A percentile compares a stretch with the other conserved stretches of the same genome.
Evolutionary conservation across 352 stramenopile species (phyloP).

Genomic region (Pseudoperonospora humuli): DNA sequence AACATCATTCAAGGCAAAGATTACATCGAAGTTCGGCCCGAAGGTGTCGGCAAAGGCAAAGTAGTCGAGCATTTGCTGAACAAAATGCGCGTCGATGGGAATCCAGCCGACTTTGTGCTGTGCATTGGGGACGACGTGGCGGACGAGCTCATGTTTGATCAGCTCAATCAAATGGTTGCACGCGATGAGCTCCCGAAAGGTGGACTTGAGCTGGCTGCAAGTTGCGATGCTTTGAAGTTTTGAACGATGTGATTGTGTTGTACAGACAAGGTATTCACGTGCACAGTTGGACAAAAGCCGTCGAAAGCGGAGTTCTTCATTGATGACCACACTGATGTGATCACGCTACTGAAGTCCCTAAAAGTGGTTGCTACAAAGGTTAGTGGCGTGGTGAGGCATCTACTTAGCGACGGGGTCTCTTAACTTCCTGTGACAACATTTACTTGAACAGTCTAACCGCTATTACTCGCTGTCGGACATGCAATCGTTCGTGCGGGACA

Average conservation of each 20-base stretch:
- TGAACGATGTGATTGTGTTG: constrained; percentile 9
- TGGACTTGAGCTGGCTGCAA: constrained; percentile 1
- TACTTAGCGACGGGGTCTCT: background rate
- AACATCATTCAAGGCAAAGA: constrained; percentile 86
- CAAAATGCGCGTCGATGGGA: constrained; percentile 50
- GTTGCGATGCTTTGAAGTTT: background rate
- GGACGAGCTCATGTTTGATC: constrained; percentile 96
- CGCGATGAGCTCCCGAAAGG: constrained; percentile 37
- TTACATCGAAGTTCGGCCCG: constrained; percentile 97
- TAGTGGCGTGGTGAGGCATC: background rate
- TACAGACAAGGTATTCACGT: constrained; percentile 89
- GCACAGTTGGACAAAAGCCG: constrained; percentile 97
- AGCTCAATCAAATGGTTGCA: constrained; percentile 45
- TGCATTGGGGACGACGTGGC: constrained; percentile 96
- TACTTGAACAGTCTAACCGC: constrained; percentile 48
- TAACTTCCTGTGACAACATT: background rate
- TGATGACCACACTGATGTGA: constrained; percentile 93
- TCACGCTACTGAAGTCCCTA: constrained; percentile 84
- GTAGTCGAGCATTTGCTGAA: constrained; percentile 90
- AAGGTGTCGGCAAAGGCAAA: constrained; percentile 96
- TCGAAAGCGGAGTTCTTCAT: constrained; percentile 95
- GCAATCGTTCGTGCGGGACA: constrained; percentile 64
- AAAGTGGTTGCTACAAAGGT: constrained; percentile 75
- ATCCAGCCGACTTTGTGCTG: constrained; percentile 93
- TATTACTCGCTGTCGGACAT: constrained; percentile 82